Conservation (phyloP, 208 protist species). For the Crithidia brevicula region DNA sequence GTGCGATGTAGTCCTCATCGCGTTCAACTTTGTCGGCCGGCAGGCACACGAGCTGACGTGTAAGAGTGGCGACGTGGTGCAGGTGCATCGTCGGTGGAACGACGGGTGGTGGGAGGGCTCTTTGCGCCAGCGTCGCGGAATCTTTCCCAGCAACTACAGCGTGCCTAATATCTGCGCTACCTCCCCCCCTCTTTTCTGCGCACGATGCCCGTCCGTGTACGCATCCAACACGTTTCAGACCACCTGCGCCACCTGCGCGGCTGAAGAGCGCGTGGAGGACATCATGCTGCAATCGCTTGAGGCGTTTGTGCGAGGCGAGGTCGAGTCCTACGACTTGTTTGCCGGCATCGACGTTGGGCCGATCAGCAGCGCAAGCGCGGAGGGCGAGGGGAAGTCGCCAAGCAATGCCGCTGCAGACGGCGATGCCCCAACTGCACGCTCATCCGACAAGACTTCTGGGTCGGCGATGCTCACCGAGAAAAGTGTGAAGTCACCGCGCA, state of each 20-base stretch:
- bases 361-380: not conserved
- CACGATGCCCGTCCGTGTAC: conserved; percentile 52
- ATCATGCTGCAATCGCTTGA: conserved; percentile 55
- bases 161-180: conserved; percentile 65
- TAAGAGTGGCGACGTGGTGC: conserved; percentile 60
- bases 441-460: too few relatives aligned
- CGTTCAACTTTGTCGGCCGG: conserved; percentile 54
- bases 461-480: not conserved
- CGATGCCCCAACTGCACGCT: too few relatives aligned
- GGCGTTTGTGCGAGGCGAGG: conserved; percentile 37
- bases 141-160: conserved; percentile 91
- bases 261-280: conserved; percentile 42
- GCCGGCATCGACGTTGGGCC: conserved; percentile 28
- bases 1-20: conserved; percentile 66
- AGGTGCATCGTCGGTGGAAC: conserved; percentile 84
- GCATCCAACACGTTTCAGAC: conserved; percentile 19
- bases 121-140: conserved; percentile 58
- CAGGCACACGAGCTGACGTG: conserved; percentile 55
- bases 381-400: not conserved
- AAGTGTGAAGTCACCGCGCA: not conserved
- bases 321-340: conserved; percentile 28
- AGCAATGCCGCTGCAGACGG: not conserved
- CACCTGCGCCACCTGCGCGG: conserved; percentile 41
- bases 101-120: conserved; percentile 91
- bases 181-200: conserved; percentile 68